Evolutionary conservation across 345 rosid genomes (phyloP), one percentile per base, ranked within the genome.

Genomic region (Sisymbrium altissimum): DNA sequence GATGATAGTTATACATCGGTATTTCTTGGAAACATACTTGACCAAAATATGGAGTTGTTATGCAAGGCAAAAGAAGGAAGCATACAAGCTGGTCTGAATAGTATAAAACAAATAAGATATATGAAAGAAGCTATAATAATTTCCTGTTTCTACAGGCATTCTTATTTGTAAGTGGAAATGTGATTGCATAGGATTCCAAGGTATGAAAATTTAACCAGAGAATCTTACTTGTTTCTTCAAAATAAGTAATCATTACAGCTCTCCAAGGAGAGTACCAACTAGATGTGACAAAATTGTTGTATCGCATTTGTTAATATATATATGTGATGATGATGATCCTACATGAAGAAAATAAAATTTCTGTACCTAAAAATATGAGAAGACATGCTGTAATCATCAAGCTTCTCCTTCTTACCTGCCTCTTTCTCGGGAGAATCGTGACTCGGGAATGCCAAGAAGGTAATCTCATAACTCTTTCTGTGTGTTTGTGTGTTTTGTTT

Each of bases 141-240:
- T 52, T 43, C 0, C 13, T 43, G 0, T 12, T 70, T 45, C 44
- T 21, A 36, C 6, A 23, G 11, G 18, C 59, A 13, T 32, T 32
- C 4, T 30, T 32, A 54, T 72, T 21, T 32, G 10, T 10, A 41
- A 53, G 36, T 72, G 56, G 64, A 52, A 14, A 25, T 54, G 10
- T 44, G 6, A 29, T 65, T 59, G 44, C 78, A 66, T 74, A 57
- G 72, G 78, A 74, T 74, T 58, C 78, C 66, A 74, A 74, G 9
- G 41, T 25, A 45, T 48, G 35, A 66, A 43, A 74, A 45, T 64
- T 23, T 55, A 56, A 46, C 58, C 25, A 56, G 59, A 65, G 63
- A 45, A 65, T 73, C 66, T 73, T 66, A 46, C 58, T 12, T 44
- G 12, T 32, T 73, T 73, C 56, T 49, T 73, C 56, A 72, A 73